These are phyloP conservation scores for Calcarisporium arbuscula DNA, from an alignment of 2,329 filamentous ascomycete species.

Conservation along the genomic window DNA sequence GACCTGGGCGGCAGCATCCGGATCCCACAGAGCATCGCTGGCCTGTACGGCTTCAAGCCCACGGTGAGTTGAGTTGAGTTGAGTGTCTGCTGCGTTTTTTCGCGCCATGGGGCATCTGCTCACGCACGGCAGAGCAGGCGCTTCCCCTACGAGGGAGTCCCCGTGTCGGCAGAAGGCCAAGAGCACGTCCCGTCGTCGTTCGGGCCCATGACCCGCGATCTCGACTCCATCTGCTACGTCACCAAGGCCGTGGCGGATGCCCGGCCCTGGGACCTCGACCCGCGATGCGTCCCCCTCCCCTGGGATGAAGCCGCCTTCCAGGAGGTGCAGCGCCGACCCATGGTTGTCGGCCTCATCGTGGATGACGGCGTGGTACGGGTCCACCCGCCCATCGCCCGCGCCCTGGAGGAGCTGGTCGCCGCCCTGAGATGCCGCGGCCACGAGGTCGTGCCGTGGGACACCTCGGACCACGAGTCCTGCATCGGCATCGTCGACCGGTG, in stretches of 20 bases:
- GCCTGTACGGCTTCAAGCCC: constrained; percentile 18
- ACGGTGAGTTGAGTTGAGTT: constrained; percentile 17
- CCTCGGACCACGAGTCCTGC: constrained; percentile 45
- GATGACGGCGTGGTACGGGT: constrained; percentile 49
- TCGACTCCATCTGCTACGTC: constrained; percentile 37
- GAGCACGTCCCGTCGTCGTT: constrained; percentile 57
- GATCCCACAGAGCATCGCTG: constrained; percentile 19
- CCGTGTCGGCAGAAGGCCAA: constrained; percentile 57
- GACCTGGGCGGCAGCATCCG: constrained; percentile 22
- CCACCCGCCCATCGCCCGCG: constrained; percentile 45
- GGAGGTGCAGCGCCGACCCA: constrained; percentile 30
- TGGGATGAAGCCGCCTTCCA: constrained; percentile 44
- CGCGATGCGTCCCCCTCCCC: constrained; percentile 43
- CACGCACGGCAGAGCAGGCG: constrained; percentile 48
- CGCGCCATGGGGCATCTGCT: no score
- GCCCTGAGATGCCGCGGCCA: constrained; percentile 42
- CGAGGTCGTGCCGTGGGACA: constrained; percentile 47
- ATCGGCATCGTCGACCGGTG: constrained; percentile 50
- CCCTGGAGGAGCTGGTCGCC: constrained; percentile 30
- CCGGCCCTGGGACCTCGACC: constrained; percentile 48
- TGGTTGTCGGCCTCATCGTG: constrained; percentile 43
- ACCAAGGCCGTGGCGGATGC: constrained; percentile 41
- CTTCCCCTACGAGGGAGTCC: constrained; percentile 50
- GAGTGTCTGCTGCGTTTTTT: no score
- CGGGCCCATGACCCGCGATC: constrained; percentile 48